Evolutionary conservation across 306 rosid species (phyloP), one percentile per base, ranked within the genome.

Genomic region (Arachis stenosperma): DNA sequence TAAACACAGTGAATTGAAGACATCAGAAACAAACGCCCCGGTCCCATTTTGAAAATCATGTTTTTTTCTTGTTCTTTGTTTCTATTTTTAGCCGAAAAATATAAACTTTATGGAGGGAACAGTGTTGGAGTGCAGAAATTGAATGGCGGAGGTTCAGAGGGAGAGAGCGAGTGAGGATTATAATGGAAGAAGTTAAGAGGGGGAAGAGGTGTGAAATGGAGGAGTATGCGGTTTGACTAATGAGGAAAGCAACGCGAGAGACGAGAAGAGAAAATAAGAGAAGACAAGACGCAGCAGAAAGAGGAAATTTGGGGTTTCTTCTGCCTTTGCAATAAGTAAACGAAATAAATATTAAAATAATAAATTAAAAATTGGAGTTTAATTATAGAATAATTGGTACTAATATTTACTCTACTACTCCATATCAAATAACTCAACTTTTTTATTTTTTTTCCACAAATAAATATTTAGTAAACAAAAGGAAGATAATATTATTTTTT

Each of bases 21-120:
- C 37, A 33, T 33, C 78, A 74, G 70, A 78, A 50, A 64, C 69
- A 69, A 78, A 63, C 33, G 17, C 13, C 57, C 43, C 3, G 54
- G 69, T 33, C 78, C 81, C 78, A 81, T 81, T 70, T 71, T 47
- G 60, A 68, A 36, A 69, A 64, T 75, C 57, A 61, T 46, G 46
- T 46, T 73, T 12, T 15, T 60, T 61, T 56, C 54, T 46, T 71
- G 37, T 56, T 65, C 42, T 50, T 41, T 73, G 64, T 75, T 75
- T 63, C 74, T 75, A 58, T 63, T 63, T 47, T 66, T 50, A 15
- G 44, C 61, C 44, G 67, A n/a, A 55, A 54, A 17, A 71, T 56
- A 62, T n/a, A 61, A 42, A 54, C 69, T 71, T 65, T 47, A 6
- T n/a, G 51, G 11, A 42, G 7, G 52, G 57, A 66, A 40, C 81